Evolutionary conservation across 1,139 yeast species (phyloP).

Genomic region (Candida pseudocylindracea): DNA sequence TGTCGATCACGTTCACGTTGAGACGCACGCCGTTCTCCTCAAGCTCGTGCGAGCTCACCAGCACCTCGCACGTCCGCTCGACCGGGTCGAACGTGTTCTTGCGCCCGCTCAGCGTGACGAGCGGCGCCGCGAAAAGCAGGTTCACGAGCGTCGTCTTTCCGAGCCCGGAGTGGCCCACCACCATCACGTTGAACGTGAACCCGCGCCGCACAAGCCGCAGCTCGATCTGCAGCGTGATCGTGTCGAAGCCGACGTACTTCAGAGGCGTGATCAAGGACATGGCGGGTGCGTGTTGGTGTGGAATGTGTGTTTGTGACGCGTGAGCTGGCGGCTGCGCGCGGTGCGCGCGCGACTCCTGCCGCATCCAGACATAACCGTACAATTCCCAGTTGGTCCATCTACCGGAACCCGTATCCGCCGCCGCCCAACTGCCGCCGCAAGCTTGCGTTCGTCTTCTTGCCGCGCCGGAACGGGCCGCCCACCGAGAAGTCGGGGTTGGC

Average conservation of each 20-base stretch:
- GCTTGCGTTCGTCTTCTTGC: neutral
- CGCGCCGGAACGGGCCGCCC: neutral
- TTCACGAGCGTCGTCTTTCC: slow-evolving; percentile 87
- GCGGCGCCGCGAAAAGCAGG: slow-evolving; percentile 69
- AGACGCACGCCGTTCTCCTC: slow-evolving; percentile 75
- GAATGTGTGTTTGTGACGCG: neutral
- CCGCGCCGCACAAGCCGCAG: slow-evolving; percentile 82
- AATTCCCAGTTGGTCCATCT: no score
- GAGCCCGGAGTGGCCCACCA: slow-evolving; percentile 85
- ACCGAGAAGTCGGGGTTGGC: neutral
- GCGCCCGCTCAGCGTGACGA: slow-evolving; percentile 58
- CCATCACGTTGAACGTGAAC: slow-evolving; percentile 84
- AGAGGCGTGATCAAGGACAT: slow-evolving; percentile 10
- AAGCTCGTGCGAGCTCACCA: slow-evolving; percentile 43
- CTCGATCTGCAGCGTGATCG: slow-evolving; percentile 90
- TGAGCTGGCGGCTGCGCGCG: neutral
- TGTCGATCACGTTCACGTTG: slow-evolving; percentile 74
- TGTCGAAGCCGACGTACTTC: slow-evolving; percentile 82
- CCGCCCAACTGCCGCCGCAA: neutral
- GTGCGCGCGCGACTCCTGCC: neutral
- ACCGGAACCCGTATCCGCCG: neutral
- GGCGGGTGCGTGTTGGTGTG: neutral
- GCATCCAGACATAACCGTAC: no score
- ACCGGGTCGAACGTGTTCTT: slow-evolving; percentile 43
- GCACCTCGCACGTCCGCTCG: slow-evolving; percentile 76